Base-by-base conservation (phyloP, 331 rosid genomes). In the Pyrus hybrid region DNA sequence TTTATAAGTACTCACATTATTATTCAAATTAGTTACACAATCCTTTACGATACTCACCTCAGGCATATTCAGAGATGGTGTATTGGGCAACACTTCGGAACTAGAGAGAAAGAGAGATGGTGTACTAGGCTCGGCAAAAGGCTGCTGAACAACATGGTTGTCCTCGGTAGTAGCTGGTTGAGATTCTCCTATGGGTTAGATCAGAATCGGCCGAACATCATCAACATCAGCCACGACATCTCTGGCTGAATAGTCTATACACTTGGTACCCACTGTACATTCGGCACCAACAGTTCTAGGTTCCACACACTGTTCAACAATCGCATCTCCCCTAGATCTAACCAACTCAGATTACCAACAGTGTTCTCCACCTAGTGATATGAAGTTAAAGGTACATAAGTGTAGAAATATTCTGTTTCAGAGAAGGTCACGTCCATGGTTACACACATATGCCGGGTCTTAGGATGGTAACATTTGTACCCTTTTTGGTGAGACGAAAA, bases 71-170 rank as follows among this genome's bases (percentile, higher is more conserved):
- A 47, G 7, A 47, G 1, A 47, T 0, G 53, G 1, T 14, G 20
- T 14, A 47, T 47, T 47, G 3, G 13, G 61, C 6, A 1, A 0
- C 25, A 56, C 6, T 8, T 56, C 0, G 0, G 13, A 56, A n/a
- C 61, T 56, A 56, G 61, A 56, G 0, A 54, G 5, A 56, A 25
- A 56, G 0, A 54, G 5, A 54, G 0, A 56, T 0, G 61, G 25
- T n/a, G 1, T 8, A 56, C 0, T 20, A 0, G 13, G 2, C 61
- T 3, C 25, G 1, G 25, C 61, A n/a, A 20, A 0, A 0, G 61
- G 5, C 5, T 56, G 13, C 0, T 56, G 5, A 56, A n/a, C 61
- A 56, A 1, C 1, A 20, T 0, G 23, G 5, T 2, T 0, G 0
- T n/a, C 2, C 13, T 54, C 5, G 6, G 11, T 2, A 54, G 6